Evolutionary conservation across 768 basidiomycete species (phyloP).

Genomic region (Boletus rubroflammeus): DNA sequence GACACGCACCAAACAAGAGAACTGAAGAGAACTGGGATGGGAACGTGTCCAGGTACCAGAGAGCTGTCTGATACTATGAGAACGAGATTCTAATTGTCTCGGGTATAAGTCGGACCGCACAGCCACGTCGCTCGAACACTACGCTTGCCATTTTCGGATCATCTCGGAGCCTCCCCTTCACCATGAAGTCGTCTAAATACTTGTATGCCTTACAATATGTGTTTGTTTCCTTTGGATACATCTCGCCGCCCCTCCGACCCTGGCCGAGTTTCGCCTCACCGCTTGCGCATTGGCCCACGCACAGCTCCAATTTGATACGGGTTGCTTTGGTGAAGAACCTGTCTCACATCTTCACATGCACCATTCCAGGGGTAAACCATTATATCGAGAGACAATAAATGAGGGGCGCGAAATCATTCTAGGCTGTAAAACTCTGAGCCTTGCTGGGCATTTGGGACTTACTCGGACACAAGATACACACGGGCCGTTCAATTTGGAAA

Average conservation of each 20-base stretch:
- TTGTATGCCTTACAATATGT: no score
- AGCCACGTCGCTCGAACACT: slow-evolving; percentile 20
- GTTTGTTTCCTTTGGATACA: no score
- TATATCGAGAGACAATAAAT: slow-evolving; percentile 5
- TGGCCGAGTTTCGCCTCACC: background rate
- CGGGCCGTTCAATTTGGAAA: background rate
- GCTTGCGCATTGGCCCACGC: background rate
- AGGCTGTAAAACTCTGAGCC: background rate
- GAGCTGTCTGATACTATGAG: background rate
- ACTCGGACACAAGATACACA: background rate
- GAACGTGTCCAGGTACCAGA: background rate
- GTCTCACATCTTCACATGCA: background rate
- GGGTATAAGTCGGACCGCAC: slow-evolving; percentile 13
- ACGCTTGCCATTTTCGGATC: slow-evolving; percentile 22
- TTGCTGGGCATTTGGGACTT: background rate
- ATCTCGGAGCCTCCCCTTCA: background rate
- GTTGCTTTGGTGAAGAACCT: background rate
- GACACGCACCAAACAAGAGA: background rate
- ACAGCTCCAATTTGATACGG: background rate
- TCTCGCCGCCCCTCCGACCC: background rate
- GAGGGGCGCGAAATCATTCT: background rate
- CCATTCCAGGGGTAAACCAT: slow-evolving; percentile 1
- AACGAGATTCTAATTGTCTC: slow-evolving; percentile 20
- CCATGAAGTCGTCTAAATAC: background rate
- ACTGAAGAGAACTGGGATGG: background rate